Evolutionary conservation across 2,329 filamentous ascomycete genomes (phyloP).

Genomic region (Proliferodiscus dingleyae): DNA sequence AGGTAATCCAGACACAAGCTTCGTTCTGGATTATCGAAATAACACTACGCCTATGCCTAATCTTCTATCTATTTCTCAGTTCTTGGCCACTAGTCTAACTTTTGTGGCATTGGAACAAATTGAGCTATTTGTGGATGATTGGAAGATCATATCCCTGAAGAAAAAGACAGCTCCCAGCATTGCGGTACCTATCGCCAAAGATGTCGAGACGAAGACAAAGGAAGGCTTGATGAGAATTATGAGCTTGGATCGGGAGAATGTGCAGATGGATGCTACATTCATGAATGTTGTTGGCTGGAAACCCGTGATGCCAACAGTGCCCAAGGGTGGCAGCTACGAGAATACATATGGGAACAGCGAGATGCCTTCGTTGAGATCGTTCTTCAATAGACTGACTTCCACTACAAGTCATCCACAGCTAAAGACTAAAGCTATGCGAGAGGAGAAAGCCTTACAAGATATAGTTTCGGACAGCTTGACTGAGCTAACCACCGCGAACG

Average conservation of each 20-base stretch:
- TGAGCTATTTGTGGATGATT: constrained; percentile 87
- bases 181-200: constrained; percentile 66
- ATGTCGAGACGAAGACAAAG: constrained; percentile 76
- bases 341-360: constrained; percentile 43
- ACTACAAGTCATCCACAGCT: constrained; percentile 45
- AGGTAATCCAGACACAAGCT: constrained; percentile 71
- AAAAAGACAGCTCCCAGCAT: constrained; percentile 83
- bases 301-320: constrained; percentile 37
- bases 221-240: constrained; percentile 85
- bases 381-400: constrained; percentile 73
- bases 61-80: constrained; percentile 81
- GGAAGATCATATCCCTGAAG: constrained; percentile 68
- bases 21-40: constrained; percentile 91
- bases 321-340: constrained; percentile 26
- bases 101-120: constrained; percentile 87
- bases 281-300: constrained; percentile 89
- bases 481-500: constrained; percentile 65
- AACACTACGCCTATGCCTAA: constrained; percentile 81
- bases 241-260: constrained; percentile 76
- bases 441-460: constrained; percentile 59
- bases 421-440: constrained; percentile 52
- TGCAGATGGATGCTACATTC: constrained; percentile 86
- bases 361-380: constrained; percentile 64
- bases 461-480: constrained; percentile 67
- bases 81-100: constrained; percentile 88